Evolutionary conservation across 2,329 filamentous ascomycete genomes (phyloP), one percentile per base, ranked within the genome.

Genomic region (Dendrostoma leiphaemia): DNA sequence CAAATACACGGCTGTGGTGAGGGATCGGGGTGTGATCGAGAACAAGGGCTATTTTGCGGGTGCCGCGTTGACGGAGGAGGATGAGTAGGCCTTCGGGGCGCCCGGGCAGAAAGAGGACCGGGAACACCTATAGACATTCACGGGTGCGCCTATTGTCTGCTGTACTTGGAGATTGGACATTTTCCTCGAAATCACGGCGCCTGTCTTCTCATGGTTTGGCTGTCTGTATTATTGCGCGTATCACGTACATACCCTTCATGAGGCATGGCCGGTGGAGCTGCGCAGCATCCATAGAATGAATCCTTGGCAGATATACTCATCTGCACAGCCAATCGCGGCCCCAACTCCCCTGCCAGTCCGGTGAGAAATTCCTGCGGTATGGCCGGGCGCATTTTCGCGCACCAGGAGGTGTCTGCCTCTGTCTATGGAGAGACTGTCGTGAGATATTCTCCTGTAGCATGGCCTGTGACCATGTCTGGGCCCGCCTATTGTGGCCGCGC

Each of bases 41-140:
- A 96, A 94, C 68, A 99, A 97, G 77, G 94, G 94, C 7, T 97
- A 97, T 71, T 97, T 97, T 76, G 93, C 93, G 1, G 84, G 86
- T 19, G 93, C 92, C 3, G 86, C 91, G 66, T 71, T 94, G 60
- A 74, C 76, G 44, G 75, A 77, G 52, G 55, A 57, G 45, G 71
- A 64, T n/a, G n/a, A 46, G 29, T 34, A 21, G 17, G 15, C 12
- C 28, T 15, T 29, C 15, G 13, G 10, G 17, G 26, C 3, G 15
- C 2, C 15, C 12, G 26, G 24, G 24, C 6, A 12, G n/a, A 32
- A 31, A 23, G 28, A 45, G 5, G 2, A 38, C 13, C 7, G 38
- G 21, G 26, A 26, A 13, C 17, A 15, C 12, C 4, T 31, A 26
- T 26, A 26, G 38, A 41, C 34, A 8, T n/a, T n/a, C 45, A 10